Evolutionary conservation across 495 filamentous ascomycete species (phyloP).

Genomic region (Penicillium riverlandense): DNA sequence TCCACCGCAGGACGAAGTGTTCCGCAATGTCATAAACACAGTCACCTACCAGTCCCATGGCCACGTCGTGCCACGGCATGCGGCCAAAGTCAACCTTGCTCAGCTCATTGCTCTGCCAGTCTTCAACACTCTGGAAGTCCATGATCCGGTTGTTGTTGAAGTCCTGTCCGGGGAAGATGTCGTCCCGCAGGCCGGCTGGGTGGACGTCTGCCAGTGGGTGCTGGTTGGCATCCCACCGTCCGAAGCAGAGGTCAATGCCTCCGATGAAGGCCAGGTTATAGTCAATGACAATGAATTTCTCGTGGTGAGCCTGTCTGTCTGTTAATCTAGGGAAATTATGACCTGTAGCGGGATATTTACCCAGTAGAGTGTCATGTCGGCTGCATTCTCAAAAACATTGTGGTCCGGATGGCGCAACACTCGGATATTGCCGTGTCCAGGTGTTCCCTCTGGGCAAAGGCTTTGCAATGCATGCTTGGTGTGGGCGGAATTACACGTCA

Average conservation of each 20-base stretch:
- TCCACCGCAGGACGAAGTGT: conserved; percentile 94
- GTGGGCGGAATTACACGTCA: conserved; percentile 89
- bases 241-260: conserved; percentile 93
- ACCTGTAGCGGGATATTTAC: conserved; percentile 18
- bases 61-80: conserved; percentile 97
- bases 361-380: conserved; percentile 98
- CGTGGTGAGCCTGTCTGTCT: conserved; percentile 68
- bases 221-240: conserved; percentile 82
- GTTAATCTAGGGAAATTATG: not conserved
- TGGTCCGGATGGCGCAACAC: conserved; percentile 94
- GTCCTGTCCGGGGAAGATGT: conserved; percentile 92
- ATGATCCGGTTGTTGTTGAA: conserved; percentile 94
- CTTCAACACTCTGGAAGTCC: conserved; percentile 85
- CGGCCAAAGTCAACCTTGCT: conserved; percentile 86
- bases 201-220: conserved; percentile 85
- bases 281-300: conserved; percentile 94
- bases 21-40: conserved; percentile 93
- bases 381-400: conserved; percentile 86
- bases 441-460: conserved; percentile 72
- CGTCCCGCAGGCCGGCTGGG: conserved; percentile 70
- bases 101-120: conserved; percentile 92
- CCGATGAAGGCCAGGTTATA: conserved; percentile 87
- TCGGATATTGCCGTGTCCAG: conserved; percentile 78
- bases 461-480: conserved; percentile 81
- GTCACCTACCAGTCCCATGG: conserved; percentile 82